phyloP scores from a whole-genome alignment of 768 basidiomycete genomes.

The Mrakia blollopis region DNA sequence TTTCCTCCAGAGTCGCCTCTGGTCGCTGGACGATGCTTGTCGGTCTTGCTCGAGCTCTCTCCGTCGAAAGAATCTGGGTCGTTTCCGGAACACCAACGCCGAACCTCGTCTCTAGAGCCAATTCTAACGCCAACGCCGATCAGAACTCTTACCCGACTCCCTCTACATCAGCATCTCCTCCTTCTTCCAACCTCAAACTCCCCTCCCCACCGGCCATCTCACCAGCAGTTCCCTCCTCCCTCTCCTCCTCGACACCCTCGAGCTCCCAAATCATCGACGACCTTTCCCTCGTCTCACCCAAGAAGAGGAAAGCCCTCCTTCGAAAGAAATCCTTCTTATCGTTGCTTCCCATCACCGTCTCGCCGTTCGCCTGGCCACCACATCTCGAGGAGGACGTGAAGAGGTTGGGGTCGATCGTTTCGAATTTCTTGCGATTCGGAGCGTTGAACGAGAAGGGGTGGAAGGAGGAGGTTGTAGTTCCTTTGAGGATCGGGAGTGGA shows the following conservation, averaged over 20 bases:
- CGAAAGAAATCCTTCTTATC: background rate
- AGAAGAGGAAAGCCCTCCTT: background rate
- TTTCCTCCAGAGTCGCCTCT: slow-evolving; percentile 2
- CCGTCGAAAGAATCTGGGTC: slow-evolving; percentile 12
- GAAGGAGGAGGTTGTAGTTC: slow-evolving; percentile 1
- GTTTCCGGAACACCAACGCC: slow-evolving; percentile 10
- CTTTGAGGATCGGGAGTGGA: background rate
- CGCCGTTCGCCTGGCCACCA: background rate
- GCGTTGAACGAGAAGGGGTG: background rate
- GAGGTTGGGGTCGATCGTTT: background rate
- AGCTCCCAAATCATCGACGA: background rate
- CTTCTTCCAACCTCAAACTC: background rate
- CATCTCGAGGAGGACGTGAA: slow-evolving; percentile 13
- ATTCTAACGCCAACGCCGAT: background rate
- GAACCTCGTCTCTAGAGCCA: background rate
- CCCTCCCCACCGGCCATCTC: background rate
- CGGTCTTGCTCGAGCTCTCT: slow-evolving; percentile 13
- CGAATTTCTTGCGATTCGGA: background rate
- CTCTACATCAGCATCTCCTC: background rate
- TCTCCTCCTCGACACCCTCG: background rate
- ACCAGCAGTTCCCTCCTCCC: background rate
- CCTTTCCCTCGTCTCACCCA: background rate
- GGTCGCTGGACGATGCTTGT: slow-evolving; percentile 2
- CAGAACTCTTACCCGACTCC: background rate
- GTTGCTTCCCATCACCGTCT: background rate